Evolutionary conservation across 345 rosid genomes (phyloP).

Genomic region (Crucihimalaya himalaica): DNA sequence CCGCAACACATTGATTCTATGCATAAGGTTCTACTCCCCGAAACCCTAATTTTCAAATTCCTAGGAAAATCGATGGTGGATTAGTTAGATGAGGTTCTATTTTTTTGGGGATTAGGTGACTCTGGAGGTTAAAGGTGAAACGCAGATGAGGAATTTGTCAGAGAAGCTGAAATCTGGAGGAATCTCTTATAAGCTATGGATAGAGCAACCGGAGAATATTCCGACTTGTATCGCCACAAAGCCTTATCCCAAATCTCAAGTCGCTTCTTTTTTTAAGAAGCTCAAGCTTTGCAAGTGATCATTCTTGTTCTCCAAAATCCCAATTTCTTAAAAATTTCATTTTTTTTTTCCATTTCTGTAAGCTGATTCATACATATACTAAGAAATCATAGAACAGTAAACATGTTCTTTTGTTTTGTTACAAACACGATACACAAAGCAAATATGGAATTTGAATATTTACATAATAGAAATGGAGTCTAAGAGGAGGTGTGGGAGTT

Average conservation of each 20-base stretch:
- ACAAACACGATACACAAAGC: slow-evolving; percentile 6
- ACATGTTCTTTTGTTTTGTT: not conserved
- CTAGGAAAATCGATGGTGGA: not conserved
- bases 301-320: not conserved
- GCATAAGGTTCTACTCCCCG: slow-evolving; percentile 65
- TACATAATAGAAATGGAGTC: not conserved
- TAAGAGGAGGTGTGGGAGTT: not conserved
- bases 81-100: not conserved
- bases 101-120: slow-evolving; percentile 55
- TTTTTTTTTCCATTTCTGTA: not conserved
- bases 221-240: slow-evolving; percentile 88
- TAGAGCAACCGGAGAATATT: slow-evolving; percentile 84
- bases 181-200: slow-evolving; percentile 80
- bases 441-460: not conserved
- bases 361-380: slow-evolving; percentile 1
- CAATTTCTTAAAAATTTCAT: not conserved
- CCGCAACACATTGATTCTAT: slow-evolving; percentile 67
- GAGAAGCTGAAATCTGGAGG: slow-evolving; percentile 70
- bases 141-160: slow-evolving; percentile 69
- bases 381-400: not conserved
- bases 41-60: not conserved
- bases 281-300: slow-evolving; percentile 81
- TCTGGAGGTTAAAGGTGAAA: slow-evolving; percentile 90
- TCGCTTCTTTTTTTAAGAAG: slow-evolving; percentile 64
- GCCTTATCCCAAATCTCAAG: slow-evolving; percentile 67